phyloP scores from a whole-genome alignment of 1,284 basidiomycete species.

The Thecaphora frezii region DNA sequence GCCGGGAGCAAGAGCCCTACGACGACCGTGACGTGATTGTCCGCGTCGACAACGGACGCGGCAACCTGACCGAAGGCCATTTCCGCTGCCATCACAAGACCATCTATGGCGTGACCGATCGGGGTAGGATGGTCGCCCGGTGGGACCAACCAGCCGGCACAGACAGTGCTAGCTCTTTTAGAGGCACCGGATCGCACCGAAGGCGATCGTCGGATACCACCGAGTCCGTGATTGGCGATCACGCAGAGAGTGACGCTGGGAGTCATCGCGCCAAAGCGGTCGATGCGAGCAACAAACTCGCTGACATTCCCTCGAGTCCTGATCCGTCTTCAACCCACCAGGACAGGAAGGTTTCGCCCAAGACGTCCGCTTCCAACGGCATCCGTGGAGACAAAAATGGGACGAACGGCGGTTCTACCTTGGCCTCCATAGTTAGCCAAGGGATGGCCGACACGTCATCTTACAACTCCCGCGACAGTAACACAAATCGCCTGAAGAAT shows the following conservation, averaged over 20 bases:
- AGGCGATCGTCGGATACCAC: slow-evolving; percentile 5
- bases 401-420: slow-evolving; percentile 7
- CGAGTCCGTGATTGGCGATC: slow-evolving; percentile 2
- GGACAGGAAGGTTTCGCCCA: slow-evolving; percentile 66
- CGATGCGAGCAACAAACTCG: slow-evolving; percentile 1
- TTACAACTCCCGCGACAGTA: slow-evolving; percentile 67
- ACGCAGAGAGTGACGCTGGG: slow-evolving; percentile 7
- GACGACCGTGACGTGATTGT: slow-evolving; percentile 42
- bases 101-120: slow-evolving; percentile 89
- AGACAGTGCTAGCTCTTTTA: neutral
- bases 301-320: neutral
- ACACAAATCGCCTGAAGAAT: slow-evolving; percentile 84
- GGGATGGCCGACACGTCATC: slow-evolving; percentile 32
- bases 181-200: neutral
- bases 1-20: slow-evolving; percentile 41
- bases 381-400: slow-evolving; percentile 66
- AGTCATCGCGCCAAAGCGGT: slow-evolving; percentile 5
- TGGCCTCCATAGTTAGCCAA: slow-evolving; percentile 13
- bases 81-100: slow-evolving; percentile 93
- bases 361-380: slow-evolving; percentile 76
- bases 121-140: slow-evolving; percentile 78
- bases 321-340: neutral
- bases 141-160: slow-evolving; percentile 61
- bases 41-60: slow-evolving; percentile 44
- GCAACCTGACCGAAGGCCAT: slow-evolving; percentile 63